Percentiles rank a stretch among this genome's conserved stretches.
phyloP scores from a whole-genome alignment of 2,329 filamentous ascomycete species.

The Colletotrichum musicola region DNA sequence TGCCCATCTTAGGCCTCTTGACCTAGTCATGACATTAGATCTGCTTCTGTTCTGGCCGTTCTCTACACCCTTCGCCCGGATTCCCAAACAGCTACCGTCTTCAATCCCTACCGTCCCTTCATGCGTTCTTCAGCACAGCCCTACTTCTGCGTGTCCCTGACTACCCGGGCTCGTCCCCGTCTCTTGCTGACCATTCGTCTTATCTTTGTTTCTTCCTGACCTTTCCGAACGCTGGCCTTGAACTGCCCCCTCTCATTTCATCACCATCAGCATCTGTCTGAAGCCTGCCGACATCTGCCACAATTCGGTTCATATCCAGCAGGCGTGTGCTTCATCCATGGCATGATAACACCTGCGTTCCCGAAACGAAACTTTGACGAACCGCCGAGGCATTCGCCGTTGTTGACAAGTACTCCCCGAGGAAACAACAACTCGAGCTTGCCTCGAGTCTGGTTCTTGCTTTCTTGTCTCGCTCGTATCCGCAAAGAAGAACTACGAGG shows the following conservation, averaged over 20 bases:
- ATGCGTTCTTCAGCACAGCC: constrained; percentile 49
- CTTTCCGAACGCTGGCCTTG: constrained; percentile 35
- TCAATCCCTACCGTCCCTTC: constrained; percentile 46
- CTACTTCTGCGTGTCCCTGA: constrained; percentile 41
- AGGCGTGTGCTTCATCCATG: constrained; percentile 33
- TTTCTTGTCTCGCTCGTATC: too few species aligned
- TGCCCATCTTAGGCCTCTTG: constrained; percentile 32
- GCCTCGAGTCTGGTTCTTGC: constrained; percentile 16
- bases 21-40: constrained; percentile 34
- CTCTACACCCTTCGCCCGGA: constrained; percentile 42
- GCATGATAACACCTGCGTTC: constrained; percentile 37
- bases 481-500: too few species aligned
- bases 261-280: constrained; percentile 15
- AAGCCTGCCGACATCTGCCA: constrained; percentile 25
- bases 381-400: constrained; percentile 11
- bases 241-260: constrained; percentile 26
- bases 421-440: constrained; percentile 43
- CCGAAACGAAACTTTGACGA: constrained; percentile 42
- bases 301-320: constrained; percentile 28
- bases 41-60: constrained; percentile 32
- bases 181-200: constrained; percentile 43
- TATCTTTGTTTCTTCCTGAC: constrained; percentile 45
- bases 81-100: constrained; percentile 47
- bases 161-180: constrained; percentile 36
- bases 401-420: constrained; percentile 18